Evolutionary conservation across 2,329 filamentous ascomycete species (phyloP).

Genomic region (Pestalotiopsis sp.): DNA sequence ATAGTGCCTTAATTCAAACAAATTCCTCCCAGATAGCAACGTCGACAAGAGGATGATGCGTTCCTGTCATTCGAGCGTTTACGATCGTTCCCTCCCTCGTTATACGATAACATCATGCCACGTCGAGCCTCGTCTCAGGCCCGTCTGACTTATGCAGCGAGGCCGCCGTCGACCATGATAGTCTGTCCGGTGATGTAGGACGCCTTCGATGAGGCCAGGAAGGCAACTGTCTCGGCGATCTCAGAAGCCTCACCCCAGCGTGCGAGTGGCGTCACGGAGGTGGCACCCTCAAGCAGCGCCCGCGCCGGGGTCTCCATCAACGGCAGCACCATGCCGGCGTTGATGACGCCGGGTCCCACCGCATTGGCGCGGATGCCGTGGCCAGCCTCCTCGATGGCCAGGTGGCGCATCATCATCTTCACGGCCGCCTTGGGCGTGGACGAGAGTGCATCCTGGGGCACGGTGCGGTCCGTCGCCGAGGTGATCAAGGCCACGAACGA

Average conservation of each 20-base stretch:
- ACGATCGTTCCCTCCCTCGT: not conserved
- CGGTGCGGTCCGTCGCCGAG: slow-evolving; percentile 6
- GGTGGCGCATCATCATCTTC: slow-evolving; percentile 13
- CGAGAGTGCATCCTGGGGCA: slow-evolving; percentile 14
- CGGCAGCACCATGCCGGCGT: slow-evolving; percentile 13
- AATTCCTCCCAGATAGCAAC: not conserved
- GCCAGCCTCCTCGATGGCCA: slow-evolving; percentile 11
- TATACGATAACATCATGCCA: not conserved
- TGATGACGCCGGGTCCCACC: slow-evolving; percentile 13
- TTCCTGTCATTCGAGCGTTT: not conserved
- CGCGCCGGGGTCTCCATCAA: slow-evolving; percentile 7
- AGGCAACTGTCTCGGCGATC: slow-evolving; percentile 22
- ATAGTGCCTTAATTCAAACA: not conserved
- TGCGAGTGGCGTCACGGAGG: slow-evolving; percentile 18
- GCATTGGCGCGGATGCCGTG: slow-evolving; percentile 15
- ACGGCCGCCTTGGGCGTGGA: slow-evolving; percentile 14
- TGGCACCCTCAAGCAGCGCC: slow-evolving; percentile 9
- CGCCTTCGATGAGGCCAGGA: slow-evolving; percentile 22
- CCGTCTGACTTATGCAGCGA: slow-evolving; percentile 10
- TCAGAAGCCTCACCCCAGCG: slow-evolving; percentile 24
- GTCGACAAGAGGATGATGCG: not conserved
- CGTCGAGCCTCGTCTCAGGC: not conserved
- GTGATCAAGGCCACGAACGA: slow-evolving; percentile 12
- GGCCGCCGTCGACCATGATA: slow-evolving; percentile 24
- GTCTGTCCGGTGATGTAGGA: slow-evolving; percentile 26